These are phyloP conservation scores for Psilocybe cyanescens DNA, from an alignment of 768 basidiomycete species.

Conservation along the genomic window DNA sequence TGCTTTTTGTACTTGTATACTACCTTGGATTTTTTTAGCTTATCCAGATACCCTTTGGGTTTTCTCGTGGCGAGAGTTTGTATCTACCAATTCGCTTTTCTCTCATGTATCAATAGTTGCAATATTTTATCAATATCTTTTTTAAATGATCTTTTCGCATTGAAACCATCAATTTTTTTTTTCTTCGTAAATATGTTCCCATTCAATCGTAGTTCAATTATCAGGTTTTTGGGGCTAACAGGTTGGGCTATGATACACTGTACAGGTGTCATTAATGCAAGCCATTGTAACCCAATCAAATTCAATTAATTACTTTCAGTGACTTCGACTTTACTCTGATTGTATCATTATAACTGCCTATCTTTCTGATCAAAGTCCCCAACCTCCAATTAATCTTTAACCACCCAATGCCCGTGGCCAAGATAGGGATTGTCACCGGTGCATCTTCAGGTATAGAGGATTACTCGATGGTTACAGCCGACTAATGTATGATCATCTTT, in stretches of 20 bases:
- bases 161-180: too few relatives aligned
- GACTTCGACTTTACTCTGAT: too few relatives aligned
- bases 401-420: constrained; percentile 6
- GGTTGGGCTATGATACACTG: too few relatives aligned
- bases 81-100: constrained; percentile 7
- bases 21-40: background rate
- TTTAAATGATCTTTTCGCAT: background rate
- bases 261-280: too few relatives aligned
- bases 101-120: constrained; percentile 15
- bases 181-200: too few relatives aligned
- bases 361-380: too few relatives aligned
- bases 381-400: background rate
- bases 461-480: background rate
- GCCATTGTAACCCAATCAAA: too few relatives aligned
- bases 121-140: background rate
- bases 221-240: too few relatives aligned
- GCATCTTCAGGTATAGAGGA: constrained; percentile 56
- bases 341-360: too few relatives aligned
- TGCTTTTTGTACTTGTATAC: background rate
- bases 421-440: constrained; percentile 42
- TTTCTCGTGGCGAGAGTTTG: constrained; percentile 9
- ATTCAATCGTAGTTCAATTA: too few relatives aligned
- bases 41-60: background rate
- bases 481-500: background rate
- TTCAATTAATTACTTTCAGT: too few relatives aligned